Conservation (phyloP, 352 stramenopile species). For the Globisporangium spinosum region DNA sequence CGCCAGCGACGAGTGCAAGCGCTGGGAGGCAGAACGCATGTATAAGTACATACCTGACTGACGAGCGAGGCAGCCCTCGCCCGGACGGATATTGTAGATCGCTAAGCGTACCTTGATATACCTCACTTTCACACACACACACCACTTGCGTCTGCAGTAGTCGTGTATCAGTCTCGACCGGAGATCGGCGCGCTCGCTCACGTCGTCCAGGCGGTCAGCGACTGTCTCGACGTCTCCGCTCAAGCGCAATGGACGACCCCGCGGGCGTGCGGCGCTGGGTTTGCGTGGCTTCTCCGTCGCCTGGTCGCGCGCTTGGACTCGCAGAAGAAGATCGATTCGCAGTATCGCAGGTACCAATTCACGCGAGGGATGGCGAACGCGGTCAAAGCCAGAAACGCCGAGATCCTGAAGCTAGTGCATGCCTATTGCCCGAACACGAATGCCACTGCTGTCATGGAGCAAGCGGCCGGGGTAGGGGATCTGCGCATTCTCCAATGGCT, state of each 20-base stretch:
- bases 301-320: not conserved
- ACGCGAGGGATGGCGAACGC: not conserved
- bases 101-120: no score
- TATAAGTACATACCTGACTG: no score
- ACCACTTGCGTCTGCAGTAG: no score
- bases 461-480: not conserved
- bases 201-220: not conserved
- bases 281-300: not conserved
- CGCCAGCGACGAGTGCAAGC: no score
- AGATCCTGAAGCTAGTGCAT: not conserved
- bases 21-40: no score
- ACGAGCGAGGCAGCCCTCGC: no score
- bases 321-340: not conserved
- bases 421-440: not conserved
- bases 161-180: not conserved
- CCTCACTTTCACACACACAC: no score
- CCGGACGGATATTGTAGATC: no score
- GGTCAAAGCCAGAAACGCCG: not conserved
- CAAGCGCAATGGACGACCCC: not conserved
- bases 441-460: not conserved
- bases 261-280: not conserved
- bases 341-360: not conserved
- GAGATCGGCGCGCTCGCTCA: not conserved
- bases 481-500: not conserved
- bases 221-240: not conserved